Percentiles rank a stretch among this genome's conserved stretches.
phyloP scores from a whole-genome alignment of 257 asterid genomes.

The Solanum bulbocastanum region DNA sequence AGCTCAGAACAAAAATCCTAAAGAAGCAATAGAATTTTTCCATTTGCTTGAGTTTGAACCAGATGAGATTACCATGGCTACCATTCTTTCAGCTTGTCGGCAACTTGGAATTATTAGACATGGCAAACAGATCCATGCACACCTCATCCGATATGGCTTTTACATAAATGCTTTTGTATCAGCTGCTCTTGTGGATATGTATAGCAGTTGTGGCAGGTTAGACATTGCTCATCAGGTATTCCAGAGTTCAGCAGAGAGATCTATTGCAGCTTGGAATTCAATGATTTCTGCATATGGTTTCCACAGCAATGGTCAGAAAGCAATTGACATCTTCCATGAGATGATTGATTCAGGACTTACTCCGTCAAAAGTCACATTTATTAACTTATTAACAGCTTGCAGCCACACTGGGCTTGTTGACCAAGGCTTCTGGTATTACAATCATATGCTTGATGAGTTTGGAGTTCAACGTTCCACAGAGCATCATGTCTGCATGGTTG shows the following conservation, averaged over 20 bases:
- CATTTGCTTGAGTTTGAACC: constrained; percentile 49
- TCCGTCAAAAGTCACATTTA: constrained; percentile 50
- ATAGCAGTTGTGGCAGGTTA: constrained; percentile 59
- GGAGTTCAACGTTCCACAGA: constrained; percentile 28
- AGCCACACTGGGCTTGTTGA: constrained; percentile 58
- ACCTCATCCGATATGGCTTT: constrained; percentile 24
- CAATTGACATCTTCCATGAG: constrained; percentile 34
- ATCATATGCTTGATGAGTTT: constrained; percentile 18
- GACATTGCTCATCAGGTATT: constrained; percentile 43
- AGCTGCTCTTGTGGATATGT: constrained; percentile 55
- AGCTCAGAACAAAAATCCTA: constrained; percentile 57
- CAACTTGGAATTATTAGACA: constrained; percentile 38
- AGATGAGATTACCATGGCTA: constrained; percentile 48
- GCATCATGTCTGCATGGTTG: constrained; percentile 51
- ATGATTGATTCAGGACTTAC: constrained; percentile 29
- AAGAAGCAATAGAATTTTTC: constrained; percentile 37
- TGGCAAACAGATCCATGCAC: constrained; percentile 63
- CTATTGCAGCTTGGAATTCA: constrained; percentile 53
- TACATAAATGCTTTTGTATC: constrained; percentile 33
- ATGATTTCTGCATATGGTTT: constrained; percentile 56
- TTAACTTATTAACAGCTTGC: constrained; percentile 61
- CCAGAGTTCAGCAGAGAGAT: constrained; percentile 17
- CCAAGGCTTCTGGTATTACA: constrained; percentile 37
- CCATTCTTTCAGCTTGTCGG: constrained; percentile 53
- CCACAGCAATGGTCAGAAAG: constrained; percentile 36